These are phyloP conservation scores for Kazachstania bromeliacearum DNA, from an alignment of 805 yeast species.

Conservation along the genomic window DNA sequence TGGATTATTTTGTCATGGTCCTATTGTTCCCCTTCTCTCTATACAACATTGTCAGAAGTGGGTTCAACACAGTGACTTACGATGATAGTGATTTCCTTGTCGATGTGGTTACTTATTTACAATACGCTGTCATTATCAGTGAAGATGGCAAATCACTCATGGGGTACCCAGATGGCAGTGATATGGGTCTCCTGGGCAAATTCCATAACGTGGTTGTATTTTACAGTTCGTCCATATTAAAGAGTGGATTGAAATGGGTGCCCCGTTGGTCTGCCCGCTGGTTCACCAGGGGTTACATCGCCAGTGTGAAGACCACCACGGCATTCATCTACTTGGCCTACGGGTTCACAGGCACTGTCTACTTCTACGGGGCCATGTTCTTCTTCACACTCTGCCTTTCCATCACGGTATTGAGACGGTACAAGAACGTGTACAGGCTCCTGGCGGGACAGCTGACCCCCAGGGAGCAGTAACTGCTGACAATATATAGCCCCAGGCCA, in stretches of 20 bases:
- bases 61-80: slow-evolving; percentile 24
- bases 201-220: slow-evolving; percentile 27
- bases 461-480: not conserved
- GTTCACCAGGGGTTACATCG: slow-evolving; percentile 10
- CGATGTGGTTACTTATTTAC: slow-evolving; percentile 21
- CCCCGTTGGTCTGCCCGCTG: slow-evolving; percentile 10
- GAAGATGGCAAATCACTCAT: slow-evolving; percentile 24
- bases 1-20: slow-evolving; percentile 23
- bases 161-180: slow-evolving; percentile 9
- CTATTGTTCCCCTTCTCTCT: slow-evolving; percentile 27
- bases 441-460: slow-evolving; percentile 4
- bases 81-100: slow-evolving; percentile 21
- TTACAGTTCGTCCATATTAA: slow-evolving; percentile 10
- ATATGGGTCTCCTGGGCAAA: slow-evolving; percentile 21
- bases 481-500: not conserved
- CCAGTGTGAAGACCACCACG: slow-evolving; percentile 15
- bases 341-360: slow-evolving; percentile 24
- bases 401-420: slow-evolving; percentile 21
- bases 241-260: not conserved
- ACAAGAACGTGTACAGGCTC: slow-evolving; percentile 17
- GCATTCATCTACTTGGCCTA: slow-evolving; percentile 17
- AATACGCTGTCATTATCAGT: slow-evolving; percentile 14
- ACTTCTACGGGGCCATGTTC: slow-evolving; percentile 22
- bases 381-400: slow-evolving; percentile 26
- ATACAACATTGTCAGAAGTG: slow-evolving; percentile 23